Conservation (phyloP, 345 rosid species). For the Cardamine resedifolia region DNA sequence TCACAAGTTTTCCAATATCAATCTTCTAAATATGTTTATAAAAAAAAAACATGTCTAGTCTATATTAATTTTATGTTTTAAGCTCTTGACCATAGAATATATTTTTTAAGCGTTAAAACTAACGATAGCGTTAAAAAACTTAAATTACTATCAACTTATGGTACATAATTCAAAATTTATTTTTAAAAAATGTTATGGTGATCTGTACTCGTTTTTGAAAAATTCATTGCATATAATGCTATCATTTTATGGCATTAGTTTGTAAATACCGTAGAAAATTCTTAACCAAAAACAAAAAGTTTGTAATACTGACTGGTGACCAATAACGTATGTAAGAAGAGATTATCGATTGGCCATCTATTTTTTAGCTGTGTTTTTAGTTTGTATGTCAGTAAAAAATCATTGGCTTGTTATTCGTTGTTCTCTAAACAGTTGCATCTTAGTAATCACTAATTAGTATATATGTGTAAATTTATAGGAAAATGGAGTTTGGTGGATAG, state of each 20-base stretch:
- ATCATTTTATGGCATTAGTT: background rate
- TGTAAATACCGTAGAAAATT: background rate
- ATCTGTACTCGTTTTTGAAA: too few relatives aligned
- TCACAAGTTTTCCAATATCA: background rate
- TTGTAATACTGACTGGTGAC: background rate
- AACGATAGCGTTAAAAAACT: background rate
- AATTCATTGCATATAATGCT: background rate
- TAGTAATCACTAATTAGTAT: background rate
- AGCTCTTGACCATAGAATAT: background rate
- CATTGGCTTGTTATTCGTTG: background rate
- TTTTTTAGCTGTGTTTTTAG: background rate
- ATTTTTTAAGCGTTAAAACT: background rate
- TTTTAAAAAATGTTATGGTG: too few relatives aligned
- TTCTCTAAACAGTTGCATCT: background rate
- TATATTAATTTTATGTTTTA: background rate
- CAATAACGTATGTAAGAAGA: background rate
- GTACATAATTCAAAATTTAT: too few relatives aligned
- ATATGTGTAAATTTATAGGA: background rate
- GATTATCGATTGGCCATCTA: background rate
- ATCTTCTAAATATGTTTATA: too few relatives aligned
- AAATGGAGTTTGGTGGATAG: constrained; percentile 7
- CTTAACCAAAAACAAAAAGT: background rate
- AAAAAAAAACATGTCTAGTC: background rate
- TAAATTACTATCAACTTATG: too few relatives aligned
- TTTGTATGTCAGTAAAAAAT: background rate